These are phyloP conservation scores for Botrytis aclada DNA, from an alignment of 2,329 filamentous ascomycete genomes.

Conservation along the genomic window DNA sequence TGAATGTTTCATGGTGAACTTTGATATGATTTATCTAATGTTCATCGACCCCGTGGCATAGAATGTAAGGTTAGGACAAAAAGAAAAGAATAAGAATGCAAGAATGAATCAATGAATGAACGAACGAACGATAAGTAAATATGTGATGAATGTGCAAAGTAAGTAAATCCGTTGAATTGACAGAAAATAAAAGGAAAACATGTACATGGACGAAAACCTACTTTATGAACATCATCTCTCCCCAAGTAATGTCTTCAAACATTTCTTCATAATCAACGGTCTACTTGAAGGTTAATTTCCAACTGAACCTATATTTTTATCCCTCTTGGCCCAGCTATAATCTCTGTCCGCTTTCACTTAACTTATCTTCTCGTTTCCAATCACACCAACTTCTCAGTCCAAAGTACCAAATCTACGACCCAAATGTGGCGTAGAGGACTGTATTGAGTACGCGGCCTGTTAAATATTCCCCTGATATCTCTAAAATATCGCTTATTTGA, in stretches of 20 bases:
- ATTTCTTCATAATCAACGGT: not conserved
- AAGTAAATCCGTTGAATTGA: not conserved
- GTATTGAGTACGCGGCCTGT: not conserved
- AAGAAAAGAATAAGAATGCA: not conserved
- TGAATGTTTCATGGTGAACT: not conserved
- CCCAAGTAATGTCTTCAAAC: not conserved
- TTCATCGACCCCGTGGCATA: not conserved
- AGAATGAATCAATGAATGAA: not conserved
- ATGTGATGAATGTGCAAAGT: not conserved
- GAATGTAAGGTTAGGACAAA: not conserved
- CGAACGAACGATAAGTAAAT: not conserved
- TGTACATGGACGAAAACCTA: not conserved
- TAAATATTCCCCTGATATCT: not conserved
- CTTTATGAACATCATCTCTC: not conserved
- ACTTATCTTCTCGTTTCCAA: not conserved
- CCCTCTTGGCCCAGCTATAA: not conserved
- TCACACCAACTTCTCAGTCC: not conserved
- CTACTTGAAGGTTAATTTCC: not conserved
- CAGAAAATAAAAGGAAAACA: not conserved
- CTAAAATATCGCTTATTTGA: not conserved
- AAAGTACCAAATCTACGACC: not conserved
- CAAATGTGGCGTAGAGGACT: not conserved
- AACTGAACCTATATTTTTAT: not conserved
- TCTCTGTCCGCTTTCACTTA: not conserved
- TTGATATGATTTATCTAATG: not conserved